phyloP scores from a whole-genome alignment of 106 monocot species.

The Allium fistulosum region DNA sequence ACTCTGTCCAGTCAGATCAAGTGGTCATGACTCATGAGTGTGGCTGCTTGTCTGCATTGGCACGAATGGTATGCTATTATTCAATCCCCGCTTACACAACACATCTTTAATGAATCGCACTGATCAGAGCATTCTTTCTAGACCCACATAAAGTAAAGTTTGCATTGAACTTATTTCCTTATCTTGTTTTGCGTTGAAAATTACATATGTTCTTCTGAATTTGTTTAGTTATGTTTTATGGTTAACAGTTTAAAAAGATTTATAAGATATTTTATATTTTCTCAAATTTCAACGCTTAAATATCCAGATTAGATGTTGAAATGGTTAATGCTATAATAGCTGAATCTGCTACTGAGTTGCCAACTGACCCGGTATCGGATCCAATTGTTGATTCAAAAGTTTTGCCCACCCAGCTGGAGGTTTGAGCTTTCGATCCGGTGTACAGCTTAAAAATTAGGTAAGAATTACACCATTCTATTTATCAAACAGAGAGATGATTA shows the following conservation, averaged over 20 bases:
- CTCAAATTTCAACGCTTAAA: no score
- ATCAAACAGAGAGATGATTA: no score
- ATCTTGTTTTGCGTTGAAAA: no score
- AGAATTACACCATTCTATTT: conserved; percentile 1
- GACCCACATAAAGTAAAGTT: no score
- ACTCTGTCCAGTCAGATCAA: conserved; percentile 78
- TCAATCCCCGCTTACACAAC: no score
- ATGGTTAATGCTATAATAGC: conserved; percentile 96
- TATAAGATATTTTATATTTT: no score
- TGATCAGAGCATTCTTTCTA: no score
- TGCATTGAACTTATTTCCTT: no score
- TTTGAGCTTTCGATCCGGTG: conserved; percentile 97
- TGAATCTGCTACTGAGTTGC: conserved; percentile 85
- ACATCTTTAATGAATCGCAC: no score
- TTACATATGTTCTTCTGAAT: no score
- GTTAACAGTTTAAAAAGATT: no score
- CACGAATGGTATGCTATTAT: conserved; percentile 49
- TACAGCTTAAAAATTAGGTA: conserved; percentile 93
- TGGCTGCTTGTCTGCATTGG: conserved; percentile 83
- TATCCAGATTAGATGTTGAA: conserved; percentile 75
- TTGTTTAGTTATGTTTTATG: no score
- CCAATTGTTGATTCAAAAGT: conserved; percentile 82
- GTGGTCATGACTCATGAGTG: conserved; percentile 62
- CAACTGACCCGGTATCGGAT: conserved; percentile 95
- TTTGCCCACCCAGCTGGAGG: conserved; percentile 87